Percentiles rank a stretch among this genome's conserved stretches.
Evolutionary conservation across 2,329 filamentous ascomycete species (phyloP).

Genomic region (Fusarium bulbicola): DNA sequence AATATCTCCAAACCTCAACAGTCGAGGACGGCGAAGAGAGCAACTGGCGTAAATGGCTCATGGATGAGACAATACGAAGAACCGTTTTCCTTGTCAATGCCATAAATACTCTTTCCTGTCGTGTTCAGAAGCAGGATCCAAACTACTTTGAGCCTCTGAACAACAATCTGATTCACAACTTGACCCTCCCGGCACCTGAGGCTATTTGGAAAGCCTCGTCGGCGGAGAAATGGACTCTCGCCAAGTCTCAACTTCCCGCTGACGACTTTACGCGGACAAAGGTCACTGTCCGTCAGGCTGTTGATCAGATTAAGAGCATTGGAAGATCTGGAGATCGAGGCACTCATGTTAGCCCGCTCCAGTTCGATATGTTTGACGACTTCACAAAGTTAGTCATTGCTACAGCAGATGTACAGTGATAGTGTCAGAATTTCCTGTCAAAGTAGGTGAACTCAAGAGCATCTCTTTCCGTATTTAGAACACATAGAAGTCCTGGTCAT

Average conservation of each 20-base stretch:
- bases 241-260: not conserved
- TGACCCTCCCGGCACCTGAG: not conserved
- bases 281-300: not conserved
- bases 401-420: not conserved
- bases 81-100: not conserved
- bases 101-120: not conserved
- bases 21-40: not conserved
- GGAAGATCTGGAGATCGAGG: not conserved
- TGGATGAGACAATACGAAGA: not conserved
- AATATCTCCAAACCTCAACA: not conserved
- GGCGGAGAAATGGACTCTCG: not conserved
- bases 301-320: not conserved
- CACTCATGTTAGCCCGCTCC: not conserved
- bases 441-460: not conserved
- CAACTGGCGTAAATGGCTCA: not conserved
- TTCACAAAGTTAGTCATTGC: not conserved
- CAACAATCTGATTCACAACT: not conserved
- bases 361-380: not conserved
- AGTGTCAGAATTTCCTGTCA: rapidly evolving
- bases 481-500: not conserved
- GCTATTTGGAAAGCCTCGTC: not conserved
- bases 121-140: not conserved
- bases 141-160: not conserved
- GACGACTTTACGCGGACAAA: not conserved
- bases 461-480: rapidly evolving